These are phyloP conservation scores for Pleurotus tuoliensis DNA, from an alignment of 768 basidiomycete genomes.

Conservation along the genomic window DNA sequence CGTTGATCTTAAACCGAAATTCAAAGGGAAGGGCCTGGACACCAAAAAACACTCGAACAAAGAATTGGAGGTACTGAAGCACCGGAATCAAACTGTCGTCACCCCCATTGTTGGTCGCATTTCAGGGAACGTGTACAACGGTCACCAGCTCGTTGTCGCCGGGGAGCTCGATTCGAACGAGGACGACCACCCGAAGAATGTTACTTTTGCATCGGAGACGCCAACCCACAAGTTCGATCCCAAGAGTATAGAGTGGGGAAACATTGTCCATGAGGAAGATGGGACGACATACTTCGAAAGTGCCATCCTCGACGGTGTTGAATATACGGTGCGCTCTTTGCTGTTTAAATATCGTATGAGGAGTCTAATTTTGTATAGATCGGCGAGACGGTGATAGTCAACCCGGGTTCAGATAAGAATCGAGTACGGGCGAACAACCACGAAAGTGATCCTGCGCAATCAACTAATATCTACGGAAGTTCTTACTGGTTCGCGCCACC, in stretches of 20 bases:
- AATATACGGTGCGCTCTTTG: constrained; percentile 42
- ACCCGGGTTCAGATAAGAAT: constrained; percentile 49
- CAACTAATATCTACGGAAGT: constrained; percentile 54
- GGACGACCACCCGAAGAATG: constrained; percentile 24
- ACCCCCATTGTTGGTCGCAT: constrained; percentile 46
- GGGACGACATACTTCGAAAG: constrained; percentile 34
- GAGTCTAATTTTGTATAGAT: constrained; percentile 30
- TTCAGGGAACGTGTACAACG: constrained; percentile 39
- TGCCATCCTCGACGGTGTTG: constrained; percentile 52
- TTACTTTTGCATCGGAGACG: constrained; percentile 23
- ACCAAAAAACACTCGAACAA: constrained; percentile 17
- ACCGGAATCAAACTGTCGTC: constrained; percentile 31
- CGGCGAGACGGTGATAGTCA: constrained; percentile 63
- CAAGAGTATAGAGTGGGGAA: constrained; percentile 29
- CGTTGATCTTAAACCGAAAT: neutral
- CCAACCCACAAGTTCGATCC: constrained; percentile 31
- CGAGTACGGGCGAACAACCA: constrained; percentile 37
- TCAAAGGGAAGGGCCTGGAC: constrained; percentile 4
- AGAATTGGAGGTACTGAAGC: constrained; percentile 23
- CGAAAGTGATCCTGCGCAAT: constrained; percentile 34
- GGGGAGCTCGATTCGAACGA: constrained; percentile 17
- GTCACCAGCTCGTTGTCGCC: constrained; percentile 37
- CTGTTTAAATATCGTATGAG: neutral
- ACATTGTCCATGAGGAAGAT: constrained; percentile 9
- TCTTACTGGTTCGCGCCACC: constrained; percentile 51